Base-by-base conservation (phyloP, 257 asterid species). In the Nicotiana paniculata region DNA sequence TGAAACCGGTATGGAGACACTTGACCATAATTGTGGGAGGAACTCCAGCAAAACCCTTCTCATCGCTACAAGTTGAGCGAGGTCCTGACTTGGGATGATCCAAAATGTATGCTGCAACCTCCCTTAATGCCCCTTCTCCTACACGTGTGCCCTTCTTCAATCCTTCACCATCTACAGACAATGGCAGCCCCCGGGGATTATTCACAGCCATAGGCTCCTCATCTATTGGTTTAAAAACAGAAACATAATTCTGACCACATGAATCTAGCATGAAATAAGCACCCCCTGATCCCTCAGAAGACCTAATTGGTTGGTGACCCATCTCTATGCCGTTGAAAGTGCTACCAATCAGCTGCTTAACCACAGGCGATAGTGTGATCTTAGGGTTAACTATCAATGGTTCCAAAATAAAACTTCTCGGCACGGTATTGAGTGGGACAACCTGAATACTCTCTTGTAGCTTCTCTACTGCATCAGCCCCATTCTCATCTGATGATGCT, bases 181-280 rank as follows among this genome's bases (percentile, higher is more conserved):
- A 51, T 53, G 93, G 95, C 16, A 91, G 88, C 70, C 95, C 95
- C 12, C 81, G 89, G 48, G 97, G 97, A 53, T 93, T 92, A 65
- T 92, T 93, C 77, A 87, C 90, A 77, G 95, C 97, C 97, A 93
- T 89, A 43, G 95, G 95, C 86, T 93, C 97, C 91, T 91, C 97
- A 26, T 91, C 97, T 26, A 88, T 77, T 54, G 97, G 94, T 89
- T 93, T 93, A 85, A 92, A 92, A 26, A 92, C 90, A 6, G 97
- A 90, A 5, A 87, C 83, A 37, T 86, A 91, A 76, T 85, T 90
- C 78, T 82, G 86, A 79, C 91, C 91, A 46, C 89, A 81, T 18
- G 92, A 86, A 85, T 93, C 94, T 82, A 87, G 94, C 97, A 93
- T 92, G 76, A 93, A 84, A 87, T 92, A 93, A 54, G 91, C 91